Evolutionary conservation across 208 protist species (phyloP), one percentile per base, ranked within the genome.

Genomic region (Leishmania arabica): DNA sequence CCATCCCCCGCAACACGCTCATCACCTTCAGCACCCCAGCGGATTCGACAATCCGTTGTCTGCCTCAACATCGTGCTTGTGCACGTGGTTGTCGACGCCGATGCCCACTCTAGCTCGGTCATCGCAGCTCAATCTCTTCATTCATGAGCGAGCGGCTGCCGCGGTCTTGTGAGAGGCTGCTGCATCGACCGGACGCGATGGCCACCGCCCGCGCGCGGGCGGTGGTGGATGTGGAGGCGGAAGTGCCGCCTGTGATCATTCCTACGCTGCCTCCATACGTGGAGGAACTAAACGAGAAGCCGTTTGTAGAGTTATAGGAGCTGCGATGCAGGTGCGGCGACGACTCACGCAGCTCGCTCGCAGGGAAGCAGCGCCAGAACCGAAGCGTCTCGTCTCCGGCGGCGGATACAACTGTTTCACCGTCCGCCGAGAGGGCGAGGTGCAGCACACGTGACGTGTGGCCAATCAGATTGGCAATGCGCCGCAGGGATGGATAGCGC

Each of bases 381-480:
- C 99, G 96, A 65, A 99, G 96, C 45, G 98, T 99, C 84, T 99
- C 98, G 84, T 99, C 99, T 31, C 98, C 99, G 0, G 99, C 99
- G 3, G 99, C 99, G 11, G 99, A 99, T 5, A 99, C 97, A 21
- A 99, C 96, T 11, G 97, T 99, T 78, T 98, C 90, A 42, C 99
- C 98, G 82, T 99, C 99, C 11, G 99, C 98, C 31, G 95, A 98
- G 56, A 99, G 86, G 69, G 99, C 98, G 74, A 99, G 92, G 87
- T 99, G 98, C 17, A 99, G 93, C n/a, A 99, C 99, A 71, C 99
- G 98, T 0, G 89, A 95, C 1, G 97, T 99, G 92, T 99, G 99
- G 8, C 99, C 99, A 37, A 86, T 98, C n/a, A 99, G 89, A 84
- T 99, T 99, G 40, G 97, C 97, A 64, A 99, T 91, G 72, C 98